Base-by-base conservation (phyloP, 2,329 filamentous ascomycete species). In the Aspergillus jensenii region DNA sequence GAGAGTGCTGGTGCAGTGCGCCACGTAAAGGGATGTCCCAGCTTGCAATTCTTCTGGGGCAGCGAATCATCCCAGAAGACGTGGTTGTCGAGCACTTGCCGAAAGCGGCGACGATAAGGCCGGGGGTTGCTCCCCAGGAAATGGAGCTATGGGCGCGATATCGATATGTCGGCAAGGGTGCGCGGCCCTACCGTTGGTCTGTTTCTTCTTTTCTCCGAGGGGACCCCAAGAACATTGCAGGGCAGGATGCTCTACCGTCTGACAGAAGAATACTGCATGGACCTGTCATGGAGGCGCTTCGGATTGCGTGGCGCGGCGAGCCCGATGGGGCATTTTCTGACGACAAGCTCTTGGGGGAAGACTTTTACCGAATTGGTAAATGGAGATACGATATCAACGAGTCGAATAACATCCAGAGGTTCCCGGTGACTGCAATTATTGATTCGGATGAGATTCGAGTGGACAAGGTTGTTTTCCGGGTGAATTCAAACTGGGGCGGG, bases 1-100 rank as follows among this genome's bases (percentile, higher is more conserved):
- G 90, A 19, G 90, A 98, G 61, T 96, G 91, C 74, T 98, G 91
- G 90, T 98, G 93, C 72, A 87, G 88, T 4, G 74, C 78, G 9
- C 69, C 72, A 51, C 81, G 79, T 0, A 62, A 80, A 49, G 71
- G 71, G 14, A 75, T 76, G 15, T 67, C 76, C 7, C 78, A 81
- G 60, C 66, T 82, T 12, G 67, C 68, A 2, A 68, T 81, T 19
- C 52, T 67, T 4, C 68, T 79, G 0, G 67, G 70, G 1, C 70
- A 71, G n/a, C 61, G 75, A 6, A 81, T 93, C 56, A 80, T 87
- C 31, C 89, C 90, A 0, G 84, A 87, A 64, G 82, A 91, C 64
- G 69, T 93, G 2, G 85, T 90, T 1, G 72, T 93, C 44, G 90
- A 93, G 68, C 89, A 93, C 71, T 87, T 91, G 56, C 77, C 85